Evolutionary conservation across 2,329 filamentous ascomycete genomes (phyloP), one percentile per base, ranked within the genome.

Genomic region (Pseudogymnoascus sp.): DNA sequence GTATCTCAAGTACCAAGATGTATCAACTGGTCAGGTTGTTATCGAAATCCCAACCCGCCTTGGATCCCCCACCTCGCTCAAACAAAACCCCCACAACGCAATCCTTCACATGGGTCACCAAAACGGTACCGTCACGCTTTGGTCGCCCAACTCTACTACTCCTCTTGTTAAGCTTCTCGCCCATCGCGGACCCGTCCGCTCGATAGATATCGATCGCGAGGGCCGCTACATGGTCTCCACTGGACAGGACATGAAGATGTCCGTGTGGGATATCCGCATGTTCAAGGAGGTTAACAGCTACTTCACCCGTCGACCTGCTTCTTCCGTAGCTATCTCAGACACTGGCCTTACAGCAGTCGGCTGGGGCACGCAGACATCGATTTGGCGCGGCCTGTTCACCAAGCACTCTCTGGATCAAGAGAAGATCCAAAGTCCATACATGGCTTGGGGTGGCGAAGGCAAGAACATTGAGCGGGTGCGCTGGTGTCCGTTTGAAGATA

Each of bases 401-500:
- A 90, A 90, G 68, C 82, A 87, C 60, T 77, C 79, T 3, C 75
- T 82, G 1, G 85, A 89, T n/a, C 87, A 91, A 68, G 81, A 86
- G 69, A 93, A 92, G 73, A 85, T 94, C 0, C 85, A 92, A 67
- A 89, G 86, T 61, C 94, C 94, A 0, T 99, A 99, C 76, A 90
- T 99, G 86, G 81, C 85, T 1, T 97, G 92, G 89, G 91, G 92
- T 55, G 90, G 90, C 58, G 90, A 96, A 64, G 92, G 92, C 18
- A 84, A 88, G 65, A 82, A 82, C 61, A 85, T 96, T 29, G 90
- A 96, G 74, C 85, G 88, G 40, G 84, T 96, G 1, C 82, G 83
- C 64, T 99, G 93, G 90, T 99, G 94, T 72, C 94, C 94, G 0
- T 96, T 89, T 66, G 94, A 99, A 74, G 94, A 99, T 78, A 79